Evolutionary conservation across 1,284 basidiomycete species (phyloP).

Genomic region (Ustilago cynodontis): DNA sequence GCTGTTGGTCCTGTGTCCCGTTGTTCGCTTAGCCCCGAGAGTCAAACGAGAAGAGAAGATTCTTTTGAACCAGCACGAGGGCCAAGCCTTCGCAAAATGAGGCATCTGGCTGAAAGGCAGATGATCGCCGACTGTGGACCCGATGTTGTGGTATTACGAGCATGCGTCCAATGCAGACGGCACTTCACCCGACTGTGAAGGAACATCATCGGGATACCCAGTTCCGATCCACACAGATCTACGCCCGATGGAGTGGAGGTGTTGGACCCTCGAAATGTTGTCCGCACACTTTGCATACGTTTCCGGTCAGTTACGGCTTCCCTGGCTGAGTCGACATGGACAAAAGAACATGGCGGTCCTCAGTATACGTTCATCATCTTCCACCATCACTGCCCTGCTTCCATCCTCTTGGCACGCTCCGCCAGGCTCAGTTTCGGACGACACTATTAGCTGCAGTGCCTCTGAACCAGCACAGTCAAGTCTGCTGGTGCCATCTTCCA

Average conservation of each 20-base stretch:
- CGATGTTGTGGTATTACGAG: not conserved
- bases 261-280: slow-evolving; percentile 12
- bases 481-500: not conserved
- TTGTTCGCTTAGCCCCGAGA: not conserved
- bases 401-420: not conserved
- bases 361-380: not conserved
- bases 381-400: not conserved
- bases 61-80: slow-evolving; percentile 17
- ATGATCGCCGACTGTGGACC: not conserved
- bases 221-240: too few species aligned
- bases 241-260: slow-evolving; percentile 32
- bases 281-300: not conserved
- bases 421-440: not conserved
- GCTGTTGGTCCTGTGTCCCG: not conserved
- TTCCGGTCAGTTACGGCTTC: slow-evolving; percentile 1
- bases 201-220: too few species aligned
- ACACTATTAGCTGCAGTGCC: not conserved
- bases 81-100: not conserved
- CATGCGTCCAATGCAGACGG: not conserved
- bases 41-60: slow-evolving; percentile 9
- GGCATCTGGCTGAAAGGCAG: not conserved
- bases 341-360: not conserved
- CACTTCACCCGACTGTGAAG: too few species aligned
- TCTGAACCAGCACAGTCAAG: not conserved
- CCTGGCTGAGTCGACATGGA: slow-evolving; percentile 16